Evolutionary conservation across 2,329 filamentous ascomycete species (phyloP).

Genomic region (Endoconidiophora polonica): DNA sequence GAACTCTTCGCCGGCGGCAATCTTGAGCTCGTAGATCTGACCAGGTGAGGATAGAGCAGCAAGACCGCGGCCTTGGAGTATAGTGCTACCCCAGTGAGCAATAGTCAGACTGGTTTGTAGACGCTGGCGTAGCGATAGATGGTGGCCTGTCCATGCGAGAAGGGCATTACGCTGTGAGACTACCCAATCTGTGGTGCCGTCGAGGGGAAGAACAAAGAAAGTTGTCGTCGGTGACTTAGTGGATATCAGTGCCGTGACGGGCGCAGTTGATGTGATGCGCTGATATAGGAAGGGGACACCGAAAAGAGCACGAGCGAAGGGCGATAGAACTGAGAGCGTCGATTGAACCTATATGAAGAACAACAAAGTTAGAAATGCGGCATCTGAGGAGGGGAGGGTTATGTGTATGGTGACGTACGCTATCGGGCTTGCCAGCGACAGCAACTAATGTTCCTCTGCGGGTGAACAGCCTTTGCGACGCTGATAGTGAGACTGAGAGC

Average conservation of each 20-base stretch:
- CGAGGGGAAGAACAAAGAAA: slow-evolving; percentile 73
- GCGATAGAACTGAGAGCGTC: slow-evolving; percentile 72
- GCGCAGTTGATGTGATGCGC: slow-evolving; percentile 69
- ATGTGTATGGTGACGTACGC: slow-evolving; percentile 36
- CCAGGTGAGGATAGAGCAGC: slow-evolving; percentile 72
- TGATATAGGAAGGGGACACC: slow-evolving; percentile 95
- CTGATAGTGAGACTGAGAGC: slow-evolving; percentile 79
- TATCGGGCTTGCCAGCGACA: slow-evolving; percentile 77
- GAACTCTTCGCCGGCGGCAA: slow-evolving; percentile 75
- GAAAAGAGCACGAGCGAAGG: slow-evolving; percentile 59
- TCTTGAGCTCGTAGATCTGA: slow-evolving; percentile 70
- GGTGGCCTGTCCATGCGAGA: slow-evolving; percentile 92
- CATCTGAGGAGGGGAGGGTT: background rate
- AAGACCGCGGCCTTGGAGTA: slow-evolving; percentile 74
- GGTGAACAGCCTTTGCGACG: slow-evolving; percentile 86
- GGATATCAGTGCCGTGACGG: slow-evolving; percentile 74
- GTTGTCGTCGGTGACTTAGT: slow-evolving; percentile 76
- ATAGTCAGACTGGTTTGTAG: slow-evolving; percentile 60
- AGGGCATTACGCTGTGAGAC: slow-evolving; percentile 73
- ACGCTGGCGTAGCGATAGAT: slow-evolving; percentile 56
- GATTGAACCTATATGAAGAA: slow-evolving; percentile 52
- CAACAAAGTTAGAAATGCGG: background rate
- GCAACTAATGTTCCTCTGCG: slow-evolving; percentile 80
- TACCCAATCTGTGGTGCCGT: slow-evolving; percentile 93
- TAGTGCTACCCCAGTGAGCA: slow-evolving; percentile 81